Conservation (phyloP, 495 filamentous ascomycete genomes). For the Wilcoxina mikolae region DNA sequence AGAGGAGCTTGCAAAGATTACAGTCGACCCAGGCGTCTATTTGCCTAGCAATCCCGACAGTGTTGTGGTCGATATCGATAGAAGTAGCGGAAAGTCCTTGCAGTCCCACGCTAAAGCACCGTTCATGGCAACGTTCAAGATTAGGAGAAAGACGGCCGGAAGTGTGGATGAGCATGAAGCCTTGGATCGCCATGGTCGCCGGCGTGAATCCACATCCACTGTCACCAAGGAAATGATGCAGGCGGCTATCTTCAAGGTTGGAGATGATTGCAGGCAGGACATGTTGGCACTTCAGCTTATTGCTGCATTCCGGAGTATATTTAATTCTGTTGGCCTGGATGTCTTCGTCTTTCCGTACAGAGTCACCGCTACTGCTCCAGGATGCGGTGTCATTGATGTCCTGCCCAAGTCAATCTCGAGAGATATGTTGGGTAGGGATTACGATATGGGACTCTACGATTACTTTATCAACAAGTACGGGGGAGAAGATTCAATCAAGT, state of each 20-base stretch:
- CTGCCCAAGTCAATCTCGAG: conserved; percentile 93
- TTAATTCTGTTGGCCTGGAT: conserved; percentile 81
- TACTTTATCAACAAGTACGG: conserved; percentile 97
- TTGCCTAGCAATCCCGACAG: conserved; percentile 94
- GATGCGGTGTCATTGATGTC: conserved; percentile 96
- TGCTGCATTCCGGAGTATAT: conserved; percentile 89
- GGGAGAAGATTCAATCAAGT: conserved; percentile 79
- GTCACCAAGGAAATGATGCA: conserved; percentile 86
- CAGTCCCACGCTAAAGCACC: conserved; percentile 97
- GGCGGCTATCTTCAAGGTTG: conserved; percentile 98
- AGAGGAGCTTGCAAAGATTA: conserved; percentile 91
- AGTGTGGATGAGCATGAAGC: conserved; percentile 31
- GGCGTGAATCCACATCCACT: conserved; percentile 26
- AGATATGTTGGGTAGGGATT: conserved; percentile 95
- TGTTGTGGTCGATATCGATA: conserved; percentile 90
- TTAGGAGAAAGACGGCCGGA: conserved; percentile 57
- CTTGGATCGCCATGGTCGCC: conserved; percentile 11
- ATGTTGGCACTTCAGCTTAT: conserved; percentile 96
- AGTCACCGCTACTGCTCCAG: conserved; percentile 94
- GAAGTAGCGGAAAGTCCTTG: conserved; percentile 90
- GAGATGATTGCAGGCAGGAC: conserved; percentile 95
- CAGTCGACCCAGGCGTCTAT: conserved; percentile 93
- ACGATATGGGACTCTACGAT: conserved; percentile 94
- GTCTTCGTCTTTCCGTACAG: conserved; percentile 96
- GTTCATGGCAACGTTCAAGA: conserved; percentile 96